Conservation (phyloP, 2,329 filamentous ascomycete genomes). For the Aspergillus tamarii region DNA sequence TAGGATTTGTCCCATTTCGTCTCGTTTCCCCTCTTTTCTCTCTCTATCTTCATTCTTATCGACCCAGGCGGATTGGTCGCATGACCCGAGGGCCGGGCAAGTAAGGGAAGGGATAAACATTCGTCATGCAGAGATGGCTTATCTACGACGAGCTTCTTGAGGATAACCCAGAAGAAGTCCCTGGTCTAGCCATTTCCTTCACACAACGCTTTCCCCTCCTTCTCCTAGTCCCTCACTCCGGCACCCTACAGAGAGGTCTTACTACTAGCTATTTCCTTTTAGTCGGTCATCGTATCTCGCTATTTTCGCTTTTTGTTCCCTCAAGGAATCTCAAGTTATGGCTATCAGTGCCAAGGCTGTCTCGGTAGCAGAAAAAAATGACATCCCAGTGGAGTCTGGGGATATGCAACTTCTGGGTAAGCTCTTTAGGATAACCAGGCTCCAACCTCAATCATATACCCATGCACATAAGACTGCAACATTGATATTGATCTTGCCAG, state of each 20-base stretch:
- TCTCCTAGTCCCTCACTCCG: no score
- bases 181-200: no score
- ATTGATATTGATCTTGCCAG: conserved; percentile 22
- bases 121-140: neutral
- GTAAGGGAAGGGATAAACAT: neutral
- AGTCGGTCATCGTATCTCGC: neutral
- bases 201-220: no score
- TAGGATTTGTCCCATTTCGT: neutral
- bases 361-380: conserved; percentile 1
- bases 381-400: conserved; percentile 14
- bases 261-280: neutral
- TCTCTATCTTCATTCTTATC: neutral
- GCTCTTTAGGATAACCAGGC: neutral
- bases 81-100: neutral
- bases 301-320: neutral
- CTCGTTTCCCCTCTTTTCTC: neutral
- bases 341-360: neutral
- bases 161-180: no score
- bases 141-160: neutral
- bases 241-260: neutral
- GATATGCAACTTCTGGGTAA: conserved; percentile 30
- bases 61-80: neutral
- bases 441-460: neutral
- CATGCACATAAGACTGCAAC: neutral
- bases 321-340: neutral